A percentile compares a stretch with the other conserved stretches of the same genome.
phyloP scores from a whole-genome alignment of 768 basidiomycete species.

The Candolleomyces aberdarensis region DNA sequence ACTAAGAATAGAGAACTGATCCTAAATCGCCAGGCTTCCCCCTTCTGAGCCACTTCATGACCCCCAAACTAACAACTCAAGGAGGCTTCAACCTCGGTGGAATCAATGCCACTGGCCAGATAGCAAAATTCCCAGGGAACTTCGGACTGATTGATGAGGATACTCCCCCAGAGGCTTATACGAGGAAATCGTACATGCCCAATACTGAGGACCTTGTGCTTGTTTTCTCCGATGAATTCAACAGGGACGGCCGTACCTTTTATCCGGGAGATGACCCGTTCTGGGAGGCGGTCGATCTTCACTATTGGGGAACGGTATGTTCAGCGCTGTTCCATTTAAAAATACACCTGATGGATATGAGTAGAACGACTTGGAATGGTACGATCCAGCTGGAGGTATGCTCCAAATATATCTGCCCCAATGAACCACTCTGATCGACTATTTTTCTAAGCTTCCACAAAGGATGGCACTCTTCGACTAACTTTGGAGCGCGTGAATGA shows the following conservation, averaged over 20 bases:
- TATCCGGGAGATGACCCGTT: constrained; percentile 69
- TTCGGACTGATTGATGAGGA: constrained; percentile 69
- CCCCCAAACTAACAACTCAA: constrained; percentile 36
- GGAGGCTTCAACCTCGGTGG: constrained; percentile 73
- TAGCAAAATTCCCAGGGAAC: constrained; percentile 51
- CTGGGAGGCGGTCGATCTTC: constrained; percentile 57
- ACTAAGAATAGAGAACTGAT: too few species aligned
- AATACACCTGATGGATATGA: neutral
- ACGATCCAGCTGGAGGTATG: constrained; percentile 53
- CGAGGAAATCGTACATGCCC: constrained; percentile 52
- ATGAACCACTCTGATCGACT: neutral
- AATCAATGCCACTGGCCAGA: constrained; percentile 67
- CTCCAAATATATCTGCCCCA: neutral
- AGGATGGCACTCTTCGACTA: constrained; percentile 67
- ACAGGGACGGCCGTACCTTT: constrained; percentile 66
- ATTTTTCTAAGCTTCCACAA: constrained; percentile 49
- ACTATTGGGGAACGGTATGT: constrained; percentile 66
- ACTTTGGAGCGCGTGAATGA: constrained; percentile 50
- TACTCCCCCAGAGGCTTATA: constrained; percentile 56
- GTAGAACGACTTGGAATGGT: constrained; percentile 73
- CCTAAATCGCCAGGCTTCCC: constrained; percentile 39
- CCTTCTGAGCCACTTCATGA: constrained; percentile 42
- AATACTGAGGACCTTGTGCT: constrained; percentile 41
- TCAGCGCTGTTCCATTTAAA: neutral
- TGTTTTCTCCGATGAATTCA: constrained; percentile 84